These are phyloP conservation scores for Eucalyptus viminalis DNA, from an alignment of 345 rosid genomes.

Conservation along the genomic window DNA sequence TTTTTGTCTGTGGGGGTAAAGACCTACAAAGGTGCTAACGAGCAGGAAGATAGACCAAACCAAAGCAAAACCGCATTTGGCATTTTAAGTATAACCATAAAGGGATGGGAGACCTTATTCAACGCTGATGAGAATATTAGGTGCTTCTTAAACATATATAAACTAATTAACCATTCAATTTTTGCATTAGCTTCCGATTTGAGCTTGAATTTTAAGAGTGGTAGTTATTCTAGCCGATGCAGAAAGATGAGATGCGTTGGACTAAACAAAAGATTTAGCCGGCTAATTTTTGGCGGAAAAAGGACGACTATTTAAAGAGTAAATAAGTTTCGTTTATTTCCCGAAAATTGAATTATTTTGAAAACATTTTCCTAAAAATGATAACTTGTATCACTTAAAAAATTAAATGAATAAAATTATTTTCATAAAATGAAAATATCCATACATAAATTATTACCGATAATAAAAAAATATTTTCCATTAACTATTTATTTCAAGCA, in stretches of 20 bases:
- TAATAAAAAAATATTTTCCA: not conserved
- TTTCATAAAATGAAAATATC: not conserved
- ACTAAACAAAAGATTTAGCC: not conserved
- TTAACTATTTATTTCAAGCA: not conserved
- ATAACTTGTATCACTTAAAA: no score
- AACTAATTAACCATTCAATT: not conserved
- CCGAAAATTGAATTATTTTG: no score
- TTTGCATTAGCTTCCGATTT: not conserved
- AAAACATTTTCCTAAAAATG: no score
- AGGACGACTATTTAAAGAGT: not conserved
- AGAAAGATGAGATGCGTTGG: not conserved
- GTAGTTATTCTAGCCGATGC: not conserved
- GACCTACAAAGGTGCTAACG: not conserved
- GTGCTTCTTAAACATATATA: not conserved
- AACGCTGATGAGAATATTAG: not conserved
- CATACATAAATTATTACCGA: not conserved
- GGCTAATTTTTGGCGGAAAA: not conserved
- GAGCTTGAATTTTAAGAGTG: not conserved
- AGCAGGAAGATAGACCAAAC: not conserved
- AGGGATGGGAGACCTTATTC: not conserved
- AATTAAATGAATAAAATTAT: not conserved
- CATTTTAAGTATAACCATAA: not conserved
- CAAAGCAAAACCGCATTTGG: not conserved
- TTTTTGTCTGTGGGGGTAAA: not conserved
- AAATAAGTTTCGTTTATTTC: no score